Base-by-base conservation (phyloP, 306 rosid species). In the Begonia fuchsioides region DNA sequence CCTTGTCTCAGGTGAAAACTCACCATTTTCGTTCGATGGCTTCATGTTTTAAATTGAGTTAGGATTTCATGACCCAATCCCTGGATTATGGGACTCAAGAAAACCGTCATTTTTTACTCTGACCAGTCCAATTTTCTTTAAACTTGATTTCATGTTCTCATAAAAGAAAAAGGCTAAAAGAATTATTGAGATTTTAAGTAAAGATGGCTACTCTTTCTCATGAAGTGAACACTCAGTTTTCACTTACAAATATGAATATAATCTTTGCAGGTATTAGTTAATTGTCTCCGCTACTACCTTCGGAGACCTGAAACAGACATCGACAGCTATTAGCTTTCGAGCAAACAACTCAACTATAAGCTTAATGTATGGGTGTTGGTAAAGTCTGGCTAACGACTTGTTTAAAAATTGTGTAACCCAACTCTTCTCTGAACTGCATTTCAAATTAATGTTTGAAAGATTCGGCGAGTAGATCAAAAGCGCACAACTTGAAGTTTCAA, bases 301-400 rank as follows among this genome's bases (percentile, higher is more conserved):
- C 76, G 98, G 54, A 73, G 74, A 79, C 98, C 98, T 1, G 96
- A 85, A 68, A 90, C 85, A 11, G 96, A 90, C 39, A 39, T 85
- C n/a, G 96, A 79, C 55, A 90, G 97, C 64, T 84, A 81, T 65
- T 90, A 61, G 69, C 17, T 41, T 41, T 6, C 49, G 9, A 56
- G 45, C 46, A n/a, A 47, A 16, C 13, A 47, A n/a, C 17, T 2
- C 43, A 39, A 26, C 47, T 51, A 58, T 67, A 54, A 45, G 55
- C 43, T 11, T 15, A 32, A 39, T 45, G 15, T 47, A 43, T 41
- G 13, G 0, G 12, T 20, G 32, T 20, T 20, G 32, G 32, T 20
- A 20, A 20, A n/a, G n/a, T n/a, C n/a, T n/a, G n/a, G n/a, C 44
- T 40, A 1, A 40, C 2, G 44, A 40, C 26, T 19, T 19, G 26